phyloP scores from a whole-genome alignment of 371 early-diverging fungal genomes.

The Choanephora cucurbitarum region DNA sequence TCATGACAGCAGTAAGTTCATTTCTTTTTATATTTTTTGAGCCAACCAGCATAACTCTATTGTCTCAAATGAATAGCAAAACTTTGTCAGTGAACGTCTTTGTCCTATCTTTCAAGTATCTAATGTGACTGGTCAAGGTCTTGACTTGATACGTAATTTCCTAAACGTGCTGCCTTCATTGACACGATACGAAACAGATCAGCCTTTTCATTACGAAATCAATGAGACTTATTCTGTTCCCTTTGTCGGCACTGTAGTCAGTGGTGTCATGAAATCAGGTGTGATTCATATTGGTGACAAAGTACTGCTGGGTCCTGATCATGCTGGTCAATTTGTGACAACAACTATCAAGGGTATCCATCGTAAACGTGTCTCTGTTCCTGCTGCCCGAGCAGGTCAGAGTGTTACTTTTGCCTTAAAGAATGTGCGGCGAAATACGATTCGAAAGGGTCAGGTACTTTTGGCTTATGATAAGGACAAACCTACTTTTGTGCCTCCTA shows the following conservation, averaged over 20 bases:
- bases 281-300: slow-evolving; percentile 79
- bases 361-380: slow-evolving; percentile 81
- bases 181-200: slow-evolving; percentile 62
- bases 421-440: slow-evolving; percentile 72
- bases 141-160: slow-evolving; percentile 81
- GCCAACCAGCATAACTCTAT: slow-evolving; percentile 1
- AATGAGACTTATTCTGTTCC: slow-evolving; percentile 92
- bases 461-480: slow-evolving; percentile 59
- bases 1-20: slow-evolving; percentile 68
- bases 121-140: slow-evolving; percentile 89
- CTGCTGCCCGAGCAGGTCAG: slow-evolving; percentile 82
- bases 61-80: slow-evolving; percentile 35
- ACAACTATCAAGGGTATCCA: slow-evolving; percentile 87
- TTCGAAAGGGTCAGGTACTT: slow-evolving; percentile 92
- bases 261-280: slow-evolving; percentile 64
- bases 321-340: slow-evolving; percentile 73
- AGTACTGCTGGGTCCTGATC: slow-evolving; percentile 87
- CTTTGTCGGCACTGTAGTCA: slow-evolving; percentile 86
- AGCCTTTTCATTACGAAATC: slow-evolving; percentile 78
- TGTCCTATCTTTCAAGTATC: slow-evolving; percentile 95
- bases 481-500: slow-evolving; percentile 54
- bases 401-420: slow-evolving; percentile 85
- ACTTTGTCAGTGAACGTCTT: slow-evolving; percentile 83
- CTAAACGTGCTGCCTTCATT: slow-evolving; percentile 80
- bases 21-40: neutral